Evolutionary conservation across 2,329 filamentous ascomycete species (phyloP).

Genomic region (Pyrenophora graminea): DNA sequence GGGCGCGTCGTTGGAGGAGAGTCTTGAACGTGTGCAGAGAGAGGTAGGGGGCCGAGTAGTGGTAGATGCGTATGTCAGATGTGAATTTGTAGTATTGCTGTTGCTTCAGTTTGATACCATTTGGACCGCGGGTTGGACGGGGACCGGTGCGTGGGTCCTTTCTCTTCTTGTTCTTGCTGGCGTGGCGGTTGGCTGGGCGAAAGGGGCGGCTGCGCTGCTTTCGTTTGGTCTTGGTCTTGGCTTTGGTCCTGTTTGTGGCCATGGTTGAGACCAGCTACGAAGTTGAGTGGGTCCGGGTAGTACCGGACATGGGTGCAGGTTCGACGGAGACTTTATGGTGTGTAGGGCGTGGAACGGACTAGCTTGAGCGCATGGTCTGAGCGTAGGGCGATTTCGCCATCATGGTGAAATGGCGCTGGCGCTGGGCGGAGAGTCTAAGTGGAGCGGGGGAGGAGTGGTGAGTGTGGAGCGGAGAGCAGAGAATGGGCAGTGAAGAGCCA

Average conservation of each 20-base stretch:
- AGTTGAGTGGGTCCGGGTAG: not conserved
- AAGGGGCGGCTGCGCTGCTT: not conserved
- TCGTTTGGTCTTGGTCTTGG: no score
- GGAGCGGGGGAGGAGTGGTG: no score
- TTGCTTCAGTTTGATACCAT: constrained; percentile 5
- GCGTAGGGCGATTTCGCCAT: no score
- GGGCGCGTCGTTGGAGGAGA: not conserved
- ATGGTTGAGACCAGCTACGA: not conserved
- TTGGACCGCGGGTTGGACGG: not conserved
- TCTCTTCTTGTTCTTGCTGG: not conserved
- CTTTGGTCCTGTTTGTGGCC: not conserved
- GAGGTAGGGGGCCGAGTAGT: constrained; percentile 14
- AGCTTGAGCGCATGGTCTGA: no score
- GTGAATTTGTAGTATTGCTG: constrained; percentile 24
- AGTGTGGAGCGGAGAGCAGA: no score
- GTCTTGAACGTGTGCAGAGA: constrained; percentile 7
- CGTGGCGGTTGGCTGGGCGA: not conserved
- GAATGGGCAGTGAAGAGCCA: no score
- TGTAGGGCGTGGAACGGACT: no score
- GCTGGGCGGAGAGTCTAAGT: no score
- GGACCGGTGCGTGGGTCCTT: not conserved
- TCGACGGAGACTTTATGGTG: not conserved
- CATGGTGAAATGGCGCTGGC: no score
- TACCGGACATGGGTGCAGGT: no score
- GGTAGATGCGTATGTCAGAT: constrained; percentile 25